phyloP scores from a whole-genome alignment of 371 early-diverging fungal species.

The Saksenaea vasiformis region DNA sequence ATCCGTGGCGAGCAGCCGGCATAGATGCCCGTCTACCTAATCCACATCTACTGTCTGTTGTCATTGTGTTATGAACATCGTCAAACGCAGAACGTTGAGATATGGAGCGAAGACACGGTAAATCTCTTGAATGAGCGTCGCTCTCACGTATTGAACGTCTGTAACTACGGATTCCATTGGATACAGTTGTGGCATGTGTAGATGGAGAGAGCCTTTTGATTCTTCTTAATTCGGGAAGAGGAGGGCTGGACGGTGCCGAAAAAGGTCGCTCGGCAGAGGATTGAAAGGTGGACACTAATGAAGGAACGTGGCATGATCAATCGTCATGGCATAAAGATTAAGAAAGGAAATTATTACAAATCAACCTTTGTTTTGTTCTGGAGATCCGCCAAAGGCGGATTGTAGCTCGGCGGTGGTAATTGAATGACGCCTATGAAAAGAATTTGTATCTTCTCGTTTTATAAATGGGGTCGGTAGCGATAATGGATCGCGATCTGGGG shows the following conservation, averaged over 20 bases:
- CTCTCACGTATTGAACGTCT: conserved; percentile 1
- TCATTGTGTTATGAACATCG: conserved; percentile 14
- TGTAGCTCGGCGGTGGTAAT: conserved; percentile 50
- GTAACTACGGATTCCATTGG: not conserved
- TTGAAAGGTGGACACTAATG: conserved; percentile 36
- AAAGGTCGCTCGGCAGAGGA: conserved; percentile 42
- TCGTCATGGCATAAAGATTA: not conserved
- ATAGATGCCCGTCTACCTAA: conserved; percentile 50
- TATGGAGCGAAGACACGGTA: conserved; percentile 17
- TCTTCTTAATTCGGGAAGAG: conserved; percentile 9
- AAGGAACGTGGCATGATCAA: conserved; percentile 34
- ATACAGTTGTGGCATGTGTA: not conserved
- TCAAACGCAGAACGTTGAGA: conserved; percentile 18
- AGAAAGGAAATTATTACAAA: conserved; percentile 19
- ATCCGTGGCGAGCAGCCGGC: conserved; percentile 38
- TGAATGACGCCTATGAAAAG: conserved; percentile 59
- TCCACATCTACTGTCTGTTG: conserved; percentile 10
- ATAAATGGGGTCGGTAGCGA: conserved; percentile 29
- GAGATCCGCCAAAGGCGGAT: conserved; percentile 9
- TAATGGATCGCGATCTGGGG: conserved; percentile 44
- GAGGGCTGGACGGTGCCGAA: conserved; percentile 65
- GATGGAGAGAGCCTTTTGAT: conserved; percentile 15
- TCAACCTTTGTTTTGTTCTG: conserved; percentile 8
- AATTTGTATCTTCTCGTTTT: conserved; percentile 30
- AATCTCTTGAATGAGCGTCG: conserved; percentile 1